Evolutionary conservation across 495 filamentous ascomycete species (phyloP).

Genomic region (Penicillium tannophilum): DNA sequence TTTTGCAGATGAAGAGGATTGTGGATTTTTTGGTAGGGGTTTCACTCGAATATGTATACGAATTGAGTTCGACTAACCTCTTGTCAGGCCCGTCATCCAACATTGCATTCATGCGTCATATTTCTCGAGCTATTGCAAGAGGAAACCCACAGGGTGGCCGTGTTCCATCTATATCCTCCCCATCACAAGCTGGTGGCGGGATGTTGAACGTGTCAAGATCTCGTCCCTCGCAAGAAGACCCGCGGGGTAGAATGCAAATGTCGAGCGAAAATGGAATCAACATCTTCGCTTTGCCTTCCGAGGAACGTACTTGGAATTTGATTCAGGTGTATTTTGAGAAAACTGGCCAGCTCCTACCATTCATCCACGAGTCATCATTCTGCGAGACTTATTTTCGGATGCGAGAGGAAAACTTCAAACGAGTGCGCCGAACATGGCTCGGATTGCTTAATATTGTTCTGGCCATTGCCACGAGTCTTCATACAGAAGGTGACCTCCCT

Average conservation of each 20-base stretch:
- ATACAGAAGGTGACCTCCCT: conserved; percentile 19
- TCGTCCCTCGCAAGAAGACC: conserved; percentile 6
- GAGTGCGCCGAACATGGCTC: conserved; percentile 37
- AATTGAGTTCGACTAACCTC: background rate
- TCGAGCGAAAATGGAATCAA: conserved; percentile 14
- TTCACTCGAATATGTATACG: background rate
- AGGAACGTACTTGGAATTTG: conserved; percentile 24
- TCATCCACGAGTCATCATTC: conserved; percentile 39
- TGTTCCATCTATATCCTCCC: conserved; percentile 1
- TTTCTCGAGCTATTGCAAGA: conserved; percentile 31
- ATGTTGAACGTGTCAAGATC: conserved; percentile 29
- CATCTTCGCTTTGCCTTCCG: conserved; percentile 28
- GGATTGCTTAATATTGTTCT: conserved; percentile 29
- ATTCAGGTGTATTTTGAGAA: conserved; percentile 38
- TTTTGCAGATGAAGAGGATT: conserved; percentile 48
- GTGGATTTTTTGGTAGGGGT: conserved; percentile 46
- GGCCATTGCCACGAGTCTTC: conserved; percentile 22
- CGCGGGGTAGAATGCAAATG: background rate
- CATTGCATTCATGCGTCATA: conserved; percentile 45
- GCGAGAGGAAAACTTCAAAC: conserved; percentile 28
- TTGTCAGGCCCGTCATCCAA: conserved; percentile 47
- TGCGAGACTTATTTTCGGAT: conserved; percentile 39
- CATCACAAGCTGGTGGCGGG: conserved; percentile 11
- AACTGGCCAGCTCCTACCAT: conserved; percentile 43
- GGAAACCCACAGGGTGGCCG: conserved; percentile 7